A percentile compares a stretch with the other conserved stretches of the same genome.
These are phyloP conservation scores for Herpomyces periplanetae DNA, from an alignment of 2,329 filamentous ascomycete genomes.

Conservation along the genomic window DNA sequence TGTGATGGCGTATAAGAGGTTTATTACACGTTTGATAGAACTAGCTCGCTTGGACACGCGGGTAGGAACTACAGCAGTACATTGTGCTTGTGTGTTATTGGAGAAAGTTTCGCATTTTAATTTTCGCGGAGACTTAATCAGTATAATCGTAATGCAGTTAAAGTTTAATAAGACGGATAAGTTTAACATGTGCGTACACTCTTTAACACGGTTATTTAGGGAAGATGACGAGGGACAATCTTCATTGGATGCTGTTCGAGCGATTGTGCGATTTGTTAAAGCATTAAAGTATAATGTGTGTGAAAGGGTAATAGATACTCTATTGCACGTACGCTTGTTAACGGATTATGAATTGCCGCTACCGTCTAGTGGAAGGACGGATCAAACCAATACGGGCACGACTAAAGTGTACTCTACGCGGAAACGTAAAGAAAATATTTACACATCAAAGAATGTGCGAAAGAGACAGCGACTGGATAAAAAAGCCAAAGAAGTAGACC, in stretches of 20 bases:
- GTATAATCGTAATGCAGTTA: constrained; percentile 49
- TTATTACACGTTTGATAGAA: constrained; percentile 31
- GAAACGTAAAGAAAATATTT: constrained; percentile 39
- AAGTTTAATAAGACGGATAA: constrained; percentile 27
- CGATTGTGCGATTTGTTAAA: constrained; percentile 84
- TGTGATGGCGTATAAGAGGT: constrained; percentile 43
- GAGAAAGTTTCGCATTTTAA: constrained; percentile 79
- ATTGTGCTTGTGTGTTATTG: constrained; percentile 45
- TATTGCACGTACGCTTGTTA: constrained; percentile 53
- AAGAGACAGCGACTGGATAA: constrained; percentile 63
- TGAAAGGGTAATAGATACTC: constrained; percentile 55
- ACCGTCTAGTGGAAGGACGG: constrained; percentile 22
- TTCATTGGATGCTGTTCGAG: constrained; percentile 43
- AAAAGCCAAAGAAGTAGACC: constrained; percentile 71
- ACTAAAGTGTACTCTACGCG: no score
- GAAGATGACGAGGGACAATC: constrained; percentile 66
- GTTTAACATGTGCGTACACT: constrained; percentile 31
- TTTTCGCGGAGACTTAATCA: constrained; percentile 51
- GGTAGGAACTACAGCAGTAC: constrained; percentile 34
- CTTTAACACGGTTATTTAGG: constrained; percentile 39
- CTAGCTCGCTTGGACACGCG: constrained; percentile 18
- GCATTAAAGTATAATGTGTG: constrained; percentile 41
- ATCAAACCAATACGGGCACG: constrained; percentile 7
- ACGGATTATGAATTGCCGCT: no score
- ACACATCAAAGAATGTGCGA: constrained; percentile 37